Conservation (phyloP, 176 grass and related monocot genomes). For the Aegilops bicornis region DNA sequence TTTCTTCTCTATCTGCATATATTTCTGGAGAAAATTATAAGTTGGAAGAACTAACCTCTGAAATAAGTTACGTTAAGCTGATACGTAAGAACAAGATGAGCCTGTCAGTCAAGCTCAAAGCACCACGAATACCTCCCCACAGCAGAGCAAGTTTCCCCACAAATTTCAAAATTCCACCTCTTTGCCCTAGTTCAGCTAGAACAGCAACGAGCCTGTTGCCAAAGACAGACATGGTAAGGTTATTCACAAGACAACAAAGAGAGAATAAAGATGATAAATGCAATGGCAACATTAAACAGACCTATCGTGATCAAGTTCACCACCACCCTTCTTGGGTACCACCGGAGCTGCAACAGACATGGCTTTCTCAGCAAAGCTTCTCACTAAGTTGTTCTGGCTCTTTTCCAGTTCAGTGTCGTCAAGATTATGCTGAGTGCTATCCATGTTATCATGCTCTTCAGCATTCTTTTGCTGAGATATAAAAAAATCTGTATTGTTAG, state of each 20-base stretch:
- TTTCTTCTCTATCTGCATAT: neutral
- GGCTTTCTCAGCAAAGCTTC: slow-evolving; percentile 89
- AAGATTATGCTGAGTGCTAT: slow-evolving; percentile 28
- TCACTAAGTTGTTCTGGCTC: slow-evolving; percentile 58
- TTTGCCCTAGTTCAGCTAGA: slow-evolving; percentile 95
- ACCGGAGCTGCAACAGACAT: slow-evolving; percentile 89
- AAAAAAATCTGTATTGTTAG: neutral
- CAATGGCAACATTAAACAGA: slow-evolving; percentile 34
- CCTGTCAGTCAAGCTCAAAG: slow-evolving; percentile 85
- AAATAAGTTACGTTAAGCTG: slow-evolving; percentile 70
- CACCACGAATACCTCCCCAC: slow-evolving; percentile 95
- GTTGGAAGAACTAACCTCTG: slow-evolving; percentile 61
- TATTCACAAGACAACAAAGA: slow-evolving; percentile 1
- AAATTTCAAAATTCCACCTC: slow-evolving; percentile 80
- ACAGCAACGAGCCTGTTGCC: slow-evolving; percentile 77
- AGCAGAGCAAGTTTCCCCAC: slow-evolving; percentile 91
- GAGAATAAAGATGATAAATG: neutral
- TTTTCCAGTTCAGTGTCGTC: slow-evolving; percentile 61
- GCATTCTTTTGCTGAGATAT: slow-evolving; percentile 41
- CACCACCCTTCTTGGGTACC: slow-evolving; percentile 79
- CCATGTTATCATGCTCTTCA: slow-evolving; percentile 38
- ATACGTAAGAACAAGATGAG: slow-evolving; percentile 92
- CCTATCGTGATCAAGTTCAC: slow-evolving; percentile 93
- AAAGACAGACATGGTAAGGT: slow-evolving; percentile 22
- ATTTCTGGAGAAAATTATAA: slow-evolving; percentile 12